Evolutionary conservation across 306 rosid genomes (phyloP).

Genomic region (Potentilla sterilis): DNA sequence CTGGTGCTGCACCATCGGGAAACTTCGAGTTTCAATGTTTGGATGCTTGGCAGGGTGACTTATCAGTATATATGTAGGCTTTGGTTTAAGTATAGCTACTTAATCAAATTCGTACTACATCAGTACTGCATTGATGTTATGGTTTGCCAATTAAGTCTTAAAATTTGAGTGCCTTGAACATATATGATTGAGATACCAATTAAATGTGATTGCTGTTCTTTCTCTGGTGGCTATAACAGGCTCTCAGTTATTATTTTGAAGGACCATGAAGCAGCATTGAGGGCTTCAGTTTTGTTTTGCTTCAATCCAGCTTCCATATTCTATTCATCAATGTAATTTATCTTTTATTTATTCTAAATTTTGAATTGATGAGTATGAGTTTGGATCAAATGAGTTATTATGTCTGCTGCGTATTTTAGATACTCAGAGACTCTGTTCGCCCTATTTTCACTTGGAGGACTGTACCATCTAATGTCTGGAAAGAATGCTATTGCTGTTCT

Average conservation of each 20-base stretch:
- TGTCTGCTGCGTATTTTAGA: slow-evolving; percentile 42
- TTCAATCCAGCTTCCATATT: slow-evolving; percentile 91
- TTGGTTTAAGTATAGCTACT: neutral
- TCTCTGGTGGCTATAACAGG: slow-evolving; percentile 37
- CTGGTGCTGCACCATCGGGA: neutral
- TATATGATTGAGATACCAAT: neutral
- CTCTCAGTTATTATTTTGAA: slow-evolving; percentile 63
- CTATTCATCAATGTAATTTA: slow-evolving; percentile 71
- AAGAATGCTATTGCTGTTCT: slow-evolving; percentile 49
- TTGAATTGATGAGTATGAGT: neutral
- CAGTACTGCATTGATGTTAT: neutral
- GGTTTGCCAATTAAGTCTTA: neutral
- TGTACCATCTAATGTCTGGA: slow-evolving; percentile 62
- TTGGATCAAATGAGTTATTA: neutral
- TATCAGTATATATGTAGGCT: neutral
- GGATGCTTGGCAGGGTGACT: neutral
- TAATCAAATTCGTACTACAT: neutral
- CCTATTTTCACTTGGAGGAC: slow-evolving; percentile 71
- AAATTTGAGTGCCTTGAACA: neutral
- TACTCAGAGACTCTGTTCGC: slow-evolving; percentile 81
- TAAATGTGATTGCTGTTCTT: slow-evolving; percentile 29
- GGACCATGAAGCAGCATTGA: slow-evolving; percentile 55
- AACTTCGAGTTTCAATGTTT: neutral
- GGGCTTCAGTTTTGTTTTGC: slow-evolving; percentile 88
- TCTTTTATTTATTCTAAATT: neutral